Conservation (phyloP, 1,284 basidiomycete genomes). For the Ceratobasidium sp. region DNA sequence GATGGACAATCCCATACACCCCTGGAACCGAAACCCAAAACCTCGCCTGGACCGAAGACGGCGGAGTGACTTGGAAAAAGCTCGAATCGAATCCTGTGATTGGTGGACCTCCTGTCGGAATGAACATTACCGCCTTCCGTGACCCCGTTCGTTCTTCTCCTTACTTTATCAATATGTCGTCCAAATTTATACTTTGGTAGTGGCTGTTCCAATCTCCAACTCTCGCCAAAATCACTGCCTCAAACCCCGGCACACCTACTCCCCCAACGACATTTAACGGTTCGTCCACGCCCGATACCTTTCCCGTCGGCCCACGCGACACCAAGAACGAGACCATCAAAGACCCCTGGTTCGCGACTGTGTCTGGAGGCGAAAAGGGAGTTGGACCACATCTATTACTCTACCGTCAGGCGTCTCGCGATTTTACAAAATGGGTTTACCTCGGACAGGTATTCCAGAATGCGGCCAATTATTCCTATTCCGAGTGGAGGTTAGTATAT, state of each 20-base stretch:
- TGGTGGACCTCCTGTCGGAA: slow-evolving; percentile 31
- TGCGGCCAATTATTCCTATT: slow-evolving; percentile 18
- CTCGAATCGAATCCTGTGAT: slow-evolving; percentile 42
- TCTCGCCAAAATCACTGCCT: slow-evolving; percentile 28
- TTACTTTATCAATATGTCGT: neutral
- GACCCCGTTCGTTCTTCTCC: slow-evolving; percentile 30
- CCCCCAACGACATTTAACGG: slow-evolving; percentile 43
- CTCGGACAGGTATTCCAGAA: slow-evolving; percentile 35
- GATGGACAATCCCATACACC: slow-evolving; percentile 31
- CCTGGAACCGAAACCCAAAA: slow-evolving; percentile 44
- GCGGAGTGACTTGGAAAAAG: slow-evolving; percentile 41
- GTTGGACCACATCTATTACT: slow-evolving; percentile 38
- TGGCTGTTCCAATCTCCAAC: slow-evolving; percentile 44
- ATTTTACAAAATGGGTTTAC: slow-evolving; percentile 44
- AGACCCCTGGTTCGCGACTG: slow-evolving; percentile 39
- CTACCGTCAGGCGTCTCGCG: slow-evolving; percentile 36
- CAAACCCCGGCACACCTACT: slow-evolving; percentile 16
- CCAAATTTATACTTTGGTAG: neutral
- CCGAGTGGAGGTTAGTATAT: slow-evolving; percentile 38
- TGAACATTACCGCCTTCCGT: slow-evolving; percentile 40
- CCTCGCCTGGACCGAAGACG: slow-evolving; percentile 44
- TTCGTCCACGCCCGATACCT: slow-evolving; percentile 7
- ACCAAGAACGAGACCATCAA: slow-evolving; percentile 12
- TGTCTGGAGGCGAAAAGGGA: slow-evolving; percentile 40
- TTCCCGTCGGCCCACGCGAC: slow-evolving; percentile 2